Evolutionary conservation across 2,329 filamentous ascomycete species (phyloP).

Genomic region (Aspergillus novoparasiticus): DNA sequence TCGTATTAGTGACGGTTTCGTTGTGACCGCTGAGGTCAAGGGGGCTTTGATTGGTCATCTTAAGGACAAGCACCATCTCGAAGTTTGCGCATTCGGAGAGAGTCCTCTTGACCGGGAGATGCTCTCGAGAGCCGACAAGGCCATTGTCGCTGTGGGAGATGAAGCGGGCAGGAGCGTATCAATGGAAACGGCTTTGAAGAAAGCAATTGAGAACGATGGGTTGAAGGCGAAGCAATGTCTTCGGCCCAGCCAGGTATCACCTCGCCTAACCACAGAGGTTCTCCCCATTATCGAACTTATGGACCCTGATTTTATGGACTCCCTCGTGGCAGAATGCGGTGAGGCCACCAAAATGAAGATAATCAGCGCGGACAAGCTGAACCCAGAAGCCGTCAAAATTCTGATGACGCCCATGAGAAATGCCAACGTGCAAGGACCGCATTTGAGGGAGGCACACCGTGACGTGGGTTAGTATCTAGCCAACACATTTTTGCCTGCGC

Average conservation of each 20-base stretch:
- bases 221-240: conserved; percentile 52
- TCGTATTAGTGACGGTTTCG: conserved; percentile 48
- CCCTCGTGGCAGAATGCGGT: conserved; percentile 16
- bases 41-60: conserved; percentile 50
- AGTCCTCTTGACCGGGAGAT: conserved; percentile 61
- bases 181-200: conserved; percentile 53
- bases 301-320: conserved; percentile 30
- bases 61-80: conserved; percentile 31
- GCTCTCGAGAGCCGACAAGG: conserved; percentile 55
- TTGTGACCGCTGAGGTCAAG: conserved; percentile 58
- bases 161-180: conserved; percentile 50
- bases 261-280: conserved; percentile 45
- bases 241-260: conserved; percentile 42
- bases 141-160: conserved; percentile 59
- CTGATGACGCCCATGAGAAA: conserved; percentile 59
- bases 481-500: conserved; percentile 46
- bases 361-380: conserved; percentile 49
- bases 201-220: conserved; percentile 44
- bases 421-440: conserved; percentile 47
- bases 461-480: conserved; percentile 58
- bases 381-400: conserved; percentile 50
- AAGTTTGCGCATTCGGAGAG: conserved; percentile 63
- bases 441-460: conserved; percentile 53
- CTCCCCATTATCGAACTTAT: conserved; percentile 48
- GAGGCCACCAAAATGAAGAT: conserved; percentile 9